Evolutionary conservation across 1,284 basidiomycete species (phyloP), one percentile per base, ranked within the genome.

Genomic region (Puccinia brachypodii): DNA sequence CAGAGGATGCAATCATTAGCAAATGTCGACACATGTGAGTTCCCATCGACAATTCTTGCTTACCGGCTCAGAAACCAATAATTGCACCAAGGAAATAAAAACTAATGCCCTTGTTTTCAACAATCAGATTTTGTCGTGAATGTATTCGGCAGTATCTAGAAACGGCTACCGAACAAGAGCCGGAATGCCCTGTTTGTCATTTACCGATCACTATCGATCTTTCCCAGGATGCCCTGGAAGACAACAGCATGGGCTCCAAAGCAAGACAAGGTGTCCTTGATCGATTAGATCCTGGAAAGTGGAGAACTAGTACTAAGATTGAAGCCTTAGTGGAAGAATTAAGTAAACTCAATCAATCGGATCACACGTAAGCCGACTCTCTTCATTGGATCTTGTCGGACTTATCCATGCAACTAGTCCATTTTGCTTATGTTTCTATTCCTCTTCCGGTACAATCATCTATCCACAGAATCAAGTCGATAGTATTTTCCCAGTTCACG

Each of bases 251-350:
- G 31, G 47, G 74, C 44, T 89, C 90, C 44, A 88, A 88, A 73
- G 88, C 89, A 0, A 91, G 94, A 47, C 96, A 99, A 87, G 97
- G 97, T 56, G 98, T 99, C 81, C 90, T 99, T 4, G 93, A 94
- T 44, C 90, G 96, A 6, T 89, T 99, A 25, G 91, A 98, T 85
- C 88, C 98, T 62, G 91, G 93, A 84, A 89, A 92, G 83, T 98
- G 95, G 95, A 90, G 94, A 62, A 97, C 95, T 3, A 96, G 94
- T 47, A 93, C 95, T 13, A 99, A 99, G 89, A 95, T 99, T 76
- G 97, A 99, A 86, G 96, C 97, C 1, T 89, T 99, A 16, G 80
- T 81, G 9, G 80, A 81, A 58, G 80, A 81, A 47, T 42, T 81
- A 14, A 76, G 73, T 33, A 81, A 81, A 69, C 71, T 81, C 22